Conservation (phyloP, 2,329 filamentous ascomycete species). For the Botrytis deweyae region DNA sequence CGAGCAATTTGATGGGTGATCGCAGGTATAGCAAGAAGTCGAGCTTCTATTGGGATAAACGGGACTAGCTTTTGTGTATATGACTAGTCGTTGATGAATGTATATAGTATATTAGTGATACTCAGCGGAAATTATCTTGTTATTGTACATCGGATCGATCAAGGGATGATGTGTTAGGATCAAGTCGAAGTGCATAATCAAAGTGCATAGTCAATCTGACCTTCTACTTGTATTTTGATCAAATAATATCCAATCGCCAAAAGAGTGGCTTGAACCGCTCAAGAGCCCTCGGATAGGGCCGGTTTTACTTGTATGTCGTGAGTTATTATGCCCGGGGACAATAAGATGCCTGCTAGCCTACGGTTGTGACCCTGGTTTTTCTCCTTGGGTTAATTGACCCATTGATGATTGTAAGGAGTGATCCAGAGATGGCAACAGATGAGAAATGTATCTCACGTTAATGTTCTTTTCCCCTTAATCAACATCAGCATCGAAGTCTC, state of each 20-base stretch:
- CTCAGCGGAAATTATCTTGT: not conserved
- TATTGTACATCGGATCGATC: not conserved
- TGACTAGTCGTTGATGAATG: not conserved
- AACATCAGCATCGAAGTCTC: not conserved
- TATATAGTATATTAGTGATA: not conserved
- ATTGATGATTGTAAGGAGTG: not conserved
- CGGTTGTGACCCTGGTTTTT: not conserved
- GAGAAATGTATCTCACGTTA: not conserved
- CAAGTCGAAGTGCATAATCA: not conserved
- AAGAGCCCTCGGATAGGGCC: no score
- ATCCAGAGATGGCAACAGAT: not conserved
- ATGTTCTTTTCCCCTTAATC: not conserved
- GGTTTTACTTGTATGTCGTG: not conserved
- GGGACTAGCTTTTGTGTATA: not conserved
- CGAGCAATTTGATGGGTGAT: not conserved
- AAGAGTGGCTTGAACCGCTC: not conserved
- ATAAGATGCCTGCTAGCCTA: not conserved
- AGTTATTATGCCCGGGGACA: not conserved
- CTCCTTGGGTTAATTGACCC: no score
- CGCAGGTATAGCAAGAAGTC: not conserved
- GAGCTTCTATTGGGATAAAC: slow-evolving; percentile 11
- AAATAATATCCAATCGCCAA: no score
- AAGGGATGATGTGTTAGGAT: not conserved
- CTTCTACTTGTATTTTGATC: not conserved
- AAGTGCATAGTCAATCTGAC: not conserved